These are phyloP conservation scores for Stemphylium lycopersici DNA, from an alignment of 2,329 filamentous ascomycete genomes.

Conservation along the genomic window DNA sequence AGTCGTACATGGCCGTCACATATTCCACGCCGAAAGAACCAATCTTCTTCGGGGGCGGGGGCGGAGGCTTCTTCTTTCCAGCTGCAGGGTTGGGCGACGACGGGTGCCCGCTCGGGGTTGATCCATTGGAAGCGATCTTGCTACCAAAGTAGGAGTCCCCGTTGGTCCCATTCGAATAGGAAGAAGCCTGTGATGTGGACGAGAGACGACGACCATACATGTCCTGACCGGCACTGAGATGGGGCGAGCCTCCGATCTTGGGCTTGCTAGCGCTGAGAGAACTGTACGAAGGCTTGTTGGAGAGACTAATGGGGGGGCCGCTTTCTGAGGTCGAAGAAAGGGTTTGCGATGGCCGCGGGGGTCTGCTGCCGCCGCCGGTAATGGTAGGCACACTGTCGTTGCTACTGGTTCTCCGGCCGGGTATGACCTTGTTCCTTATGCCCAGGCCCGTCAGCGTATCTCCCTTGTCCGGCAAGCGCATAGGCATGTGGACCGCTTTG, in stretches of 20 bases:
- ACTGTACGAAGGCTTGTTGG: conserved; percentile 44
- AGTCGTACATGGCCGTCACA: conserved; percentile 77
- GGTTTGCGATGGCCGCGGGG: conserved; percentile 32
- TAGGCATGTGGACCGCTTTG: conserved; percentile 67
- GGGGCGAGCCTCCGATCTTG: conserved; percentile 43
- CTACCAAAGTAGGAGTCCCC: conserved; percentile 49
- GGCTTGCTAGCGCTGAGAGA: conserved; percentile 44
- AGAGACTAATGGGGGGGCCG: conserved; percentile 39
- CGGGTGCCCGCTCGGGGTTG: conserved; percentile 25
- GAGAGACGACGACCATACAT: conserved; percentile 40
- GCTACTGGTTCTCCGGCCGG: conserved; percentile 36
- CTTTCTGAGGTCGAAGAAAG: conserved; percentile 35
- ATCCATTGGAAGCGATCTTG: conserved; percentile 48
- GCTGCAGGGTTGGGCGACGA: conserved; percentile 52
- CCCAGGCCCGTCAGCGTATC: conserved; percentile 56
- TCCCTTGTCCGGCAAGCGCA: conserved; percentile 56
- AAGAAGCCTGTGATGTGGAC: conserved; percentile 40
- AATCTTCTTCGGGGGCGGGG: conserved; percentile 70
- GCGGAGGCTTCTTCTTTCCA: conserved; percentile 75
- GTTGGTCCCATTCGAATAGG: conserved; percentile 37
- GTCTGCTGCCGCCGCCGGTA: conserved; percentile 27
- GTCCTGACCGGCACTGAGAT: conserved; percentile 38
- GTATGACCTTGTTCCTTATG: conserved; percentile 52
- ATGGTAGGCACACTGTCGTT: conserved; percentile 45
- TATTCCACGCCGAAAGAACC: conserved; percentile 60